These are phyloP conservation scores for Trichosanthes truncata DNA, from an alignment of 306 rosid genomes.

Conservation along the genomic window DNA sequence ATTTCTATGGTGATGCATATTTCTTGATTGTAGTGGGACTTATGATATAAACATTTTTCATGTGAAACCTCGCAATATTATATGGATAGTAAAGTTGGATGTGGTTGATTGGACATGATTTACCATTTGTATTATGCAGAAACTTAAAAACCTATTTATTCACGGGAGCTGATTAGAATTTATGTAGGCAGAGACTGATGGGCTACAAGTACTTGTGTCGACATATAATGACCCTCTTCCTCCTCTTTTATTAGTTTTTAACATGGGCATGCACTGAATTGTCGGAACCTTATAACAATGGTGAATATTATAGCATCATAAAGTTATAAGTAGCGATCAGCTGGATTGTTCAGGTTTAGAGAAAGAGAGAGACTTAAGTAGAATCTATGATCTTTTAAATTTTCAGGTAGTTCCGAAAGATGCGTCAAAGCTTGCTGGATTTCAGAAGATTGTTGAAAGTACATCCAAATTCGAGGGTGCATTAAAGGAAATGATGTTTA, in stretches of 20 bases:
- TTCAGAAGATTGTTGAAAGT: constrained; percentile 61
- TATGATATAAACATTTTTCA: background rate
- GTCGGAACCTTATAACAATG: background rate
- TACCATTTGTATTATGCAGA: background rate
- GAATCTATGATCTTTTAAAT: background rate
- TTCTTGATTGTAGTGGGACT: background rate
- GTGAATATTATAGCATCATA: background rate
- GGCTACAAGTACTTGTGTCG: background rate
- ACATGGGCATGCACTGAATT: background rate
- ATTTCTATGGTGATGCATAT: background rate
- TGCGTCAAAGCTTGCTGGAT: constrained; percentile 87
- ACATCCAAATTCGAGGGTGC: constrained; percentile 61
- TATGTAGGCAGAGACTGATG: background rate
- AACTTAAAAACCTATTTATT: background rate
- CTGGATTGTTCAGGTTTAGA: background rate
- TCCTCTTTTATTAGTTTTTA: background rate
- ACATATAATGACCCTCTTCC: background rate
- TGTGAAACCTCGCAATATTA: background rate
- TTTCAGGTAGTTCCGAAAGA: constrained; percentile 93
- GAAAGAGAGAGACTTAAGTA: background rate
- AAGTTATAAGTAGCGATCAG: background rate
- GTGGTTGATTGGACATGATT: background rate
- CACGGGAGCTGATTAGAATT: background rate
- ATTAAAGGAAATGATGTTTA: constrained; percentile 61
- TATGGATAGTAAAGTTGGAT: background rate